Percentiles rank a stretch among this genome's conserved stretches.
These are phyloP conservation scores for Suillus subaureus DNA, from an alignment of 768 basidiomycete genomes.

Conservation along the genomic window DNA sequence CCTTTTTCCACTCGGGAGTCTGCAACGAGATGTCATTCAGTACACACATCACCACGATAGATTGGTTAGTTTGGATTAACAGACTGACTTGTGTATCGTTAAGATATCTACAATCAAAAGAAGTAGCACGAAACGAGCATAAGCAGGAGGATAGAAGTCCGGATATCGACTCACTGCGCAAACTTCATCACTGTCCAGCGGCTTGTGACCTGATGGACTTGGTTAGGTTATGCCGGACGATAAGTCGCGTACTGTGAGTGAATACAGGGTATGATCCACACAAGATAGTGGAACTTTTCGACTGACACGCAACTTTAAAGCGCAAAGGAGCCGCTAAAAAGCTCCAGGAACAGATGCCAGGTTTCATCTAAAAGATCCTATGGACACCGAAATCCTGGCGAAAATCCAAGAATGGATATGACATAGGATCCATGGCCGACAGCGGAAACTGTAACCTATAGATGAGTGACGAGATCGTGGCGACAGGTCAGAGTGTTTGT, in stretches of 20 bases:
- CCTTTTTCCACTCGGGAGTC: conserved; percentile 63
- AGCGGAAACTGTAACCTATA: background rate
- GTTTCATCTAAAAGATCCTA: background rate
- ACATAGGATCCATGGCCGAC: background rate
- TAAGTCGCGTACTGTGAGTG: background rate
- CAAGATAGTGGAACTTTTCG: background rate
- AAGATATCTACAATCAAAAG: conserved; percentile 51
- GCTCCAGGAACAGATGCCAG: background rate
- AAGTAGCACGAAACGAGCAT: background rate
- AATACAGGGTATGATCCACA: background rate
- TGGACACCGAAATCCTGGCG: conserved; percentile 3
- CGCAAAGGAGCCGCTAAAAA: background rate
- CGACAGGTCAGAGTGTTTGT: background rate
- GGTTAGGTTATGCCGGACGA: background rate
- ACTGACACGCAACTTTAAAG: background rate
- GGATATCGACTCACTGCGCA: conserved; percentile 44
- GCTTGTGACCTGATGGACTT: background rate
- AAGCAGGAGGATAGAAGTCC: background rate
- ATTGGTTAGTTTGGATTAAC: background rate
- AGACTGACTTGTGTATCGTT: conserved; percentile 63
- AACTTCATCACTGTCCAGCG: conserved; percentile 51
- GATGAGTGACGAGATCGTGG: background rate
- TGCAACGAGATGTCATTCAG: conserved; percentile 27
- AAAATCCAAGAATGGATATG: conserved; percentile 2
- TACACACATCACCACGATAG: background rate